Conservation (phyloP, 2,329 filamentous ascomycete genomes). For the Rhinocladiella mackenziei region DNA sequence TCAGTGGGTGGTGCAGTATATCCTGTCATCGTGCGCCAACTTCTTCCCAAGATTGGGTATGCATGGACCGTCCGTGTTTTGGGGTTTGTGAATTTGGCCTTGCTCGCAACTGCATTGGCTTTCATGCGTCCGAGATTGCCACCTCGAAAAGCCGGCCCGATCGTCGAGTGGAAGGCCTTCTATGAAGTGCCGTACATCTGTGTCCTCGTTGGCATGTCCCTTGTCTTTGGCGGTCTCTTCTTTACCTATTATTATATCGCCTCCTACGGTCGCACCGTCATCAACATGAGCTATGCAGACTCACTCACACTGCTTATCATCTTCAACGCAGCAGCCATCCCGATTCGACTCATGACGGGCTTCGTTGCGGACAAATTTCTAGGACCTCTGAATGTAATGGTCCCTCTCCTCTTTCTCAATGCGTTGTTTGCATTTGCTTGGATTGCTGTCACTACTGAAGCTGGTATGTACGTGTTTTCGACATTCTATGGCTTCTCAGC, state of each 20-base stretch:
- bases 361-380: constrained; percentile 52
- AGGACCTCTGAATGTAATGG: constrained; percentile 60
- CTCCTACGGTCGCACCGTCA: constrained; percentile 25
- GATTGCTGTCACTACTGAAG: constrained; percentile 51
- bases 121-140: constrained; percentile 50
- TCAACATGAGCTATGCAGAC: constrained; percentile 49
- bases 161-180: constrained; percentile 52
- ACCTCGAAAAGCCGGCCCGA: constrained; percentile 47
- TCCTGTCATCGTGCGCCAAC: constrained; percentile 53
- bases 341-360: constrained; percentile 54
- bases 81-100: constrained; percentile 56
- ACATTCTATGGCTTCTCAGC: constrained; percentile 62
- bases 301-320: constrained; percentile 53
- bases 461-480: constrained; percentile 59
- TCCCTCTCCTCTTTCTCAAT: constrained; percentile 47
- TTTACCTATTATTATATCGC: constrained; percentile 25
- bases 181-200: constrained; percentile 47
- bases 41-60: constrained; percentile 60
- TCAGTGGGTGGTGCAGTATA: constrained; percentile 62
- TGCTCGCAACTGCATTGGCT: constrained; percentile 36
- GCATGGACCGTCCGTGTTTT: constrained; percentile 61
- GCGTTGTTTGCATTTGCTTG: constrained; percentile 51
- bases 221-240: constrained; percentile 25
- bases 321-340: constrained; percentile 58
- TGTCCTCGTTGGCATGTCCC: constrained; percentile 28